Percentiles rank a stretch among this genome's conserved stretches.
phyloP scores from a whole-genome alignment of 2,329 filamentous ascomycete species.

The Cladobotryum protrusum region DNA sequence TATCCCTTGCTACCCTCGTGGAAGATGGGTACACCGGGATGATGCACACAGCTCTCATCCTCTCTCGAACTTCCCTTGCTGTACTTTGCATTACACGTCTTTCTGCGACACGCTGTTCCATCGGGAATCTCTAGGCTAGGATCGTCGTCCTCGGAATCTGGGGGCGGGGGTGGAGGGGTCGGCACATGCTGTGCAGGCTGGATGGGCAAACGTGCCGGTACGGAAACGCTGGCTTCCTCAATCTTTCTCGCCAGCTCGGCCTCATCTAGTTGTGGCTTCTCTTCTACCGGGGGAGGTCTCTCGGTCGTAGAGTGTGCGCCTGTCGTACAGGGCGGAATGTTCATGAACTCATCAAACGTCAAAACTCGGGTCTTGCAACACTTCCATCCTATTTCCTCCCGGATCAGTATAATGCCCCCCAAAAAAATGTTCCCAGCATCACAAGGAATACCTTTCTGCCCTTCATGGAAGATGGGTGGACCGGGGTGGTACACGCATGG shows the following conservation, averaged over 20 bases:
- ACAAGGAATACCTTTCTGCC: constrained; percentile 72
- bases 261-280: constrained; percentile 43
- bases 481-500: constrained; percentile 84
- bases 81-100: constrained; percentile 65
- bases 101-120: constrained; percentile 70
- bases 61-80: constrained; percentile 53
- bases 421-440: neutral
- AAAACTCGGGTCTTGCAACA: constrained; percentile 96
- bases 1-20: constrained; percentile 98
- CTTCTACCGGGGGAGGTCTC: constrained; percentile 53
- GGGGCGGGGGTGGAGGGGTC: constrained; percentile 52
- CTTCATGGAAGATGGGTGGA: constrained; percentile 92
- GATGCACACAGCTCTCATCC: constrained; percentile 75
- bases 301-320: constrained; percentile 91
- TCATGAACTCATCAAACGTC: constrained; percentile 96
- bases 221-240: constrained; percentile 42
- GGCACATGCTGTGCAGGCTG: constrained; percentile 41
- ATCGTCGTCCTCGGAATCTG: constrained; percentile 86
- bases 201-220: constrained; percentile 35
- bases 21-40: constrained; percentile 87
- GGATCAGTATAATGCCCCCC: neutral
- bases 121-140: constrained; percentile 64
- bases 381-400: constrained; percentile 72
- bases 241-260: constrained; percentile 37
- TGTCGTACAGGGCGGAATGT: constrained; percentile 84